These are phyloP conservation scores for Trifolium pratense DNA, from an alignment of 306 rosid species.

Conservation along the genomic window DNA sequence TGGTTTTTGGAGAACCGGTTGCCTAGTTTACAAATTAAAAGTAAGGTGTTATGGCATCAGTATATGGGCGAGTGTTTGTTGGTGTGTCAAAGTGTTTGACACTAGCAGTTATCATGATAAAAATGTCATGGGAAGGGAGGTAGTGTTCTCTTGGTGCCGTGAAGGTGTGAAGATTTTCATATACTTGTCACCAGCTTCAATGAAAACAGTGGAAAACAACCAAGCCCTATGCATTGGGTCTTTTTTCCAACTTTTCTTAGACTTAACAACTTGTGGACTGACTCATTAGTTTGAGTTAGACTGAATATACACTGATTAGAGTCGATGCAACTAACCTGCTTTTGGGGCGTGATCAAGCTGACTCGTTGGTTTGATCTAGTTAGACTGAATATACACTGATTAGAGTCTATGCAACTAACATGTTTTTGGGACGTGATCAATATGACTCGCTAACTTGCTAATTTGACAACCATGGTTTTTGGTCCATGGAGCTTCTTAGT, in stretches of 20 bases:
- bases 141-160: neutral
- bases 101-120: no score
- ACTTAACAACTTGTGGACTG: no score
- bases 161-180: no score
- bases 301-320: neutral
- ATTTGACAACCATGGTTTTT: neutral
- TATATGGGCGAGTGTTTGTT: no score
- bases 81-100: no score
- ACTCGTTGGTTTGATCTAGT: neutral
- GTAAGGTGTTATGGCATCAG: no score
- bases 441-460: neutral
- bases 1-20: no score
- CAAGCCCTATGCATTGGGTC: neutral
- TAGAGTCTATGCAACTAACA: neutral
- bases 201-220: conserved; percentile 4
- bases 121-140: neutral
- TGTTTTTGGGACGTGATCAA: neutral
- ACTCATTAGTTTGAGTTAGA: neutral
- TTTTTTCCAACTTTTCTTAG: no score
- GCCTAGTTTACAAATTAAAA: no score
- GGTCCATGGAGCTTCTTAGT: conserved; percentile 24
- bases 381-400: neutral
- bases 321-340: neutral
- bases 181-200: no score
- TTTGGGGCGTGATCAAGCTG: neutral